Evolutionary conservation across 1,139 yeast species (phyloP), one percentile per base, ranked within the genome.

Genomic region (Suhomyces atakaporum): DNA sequence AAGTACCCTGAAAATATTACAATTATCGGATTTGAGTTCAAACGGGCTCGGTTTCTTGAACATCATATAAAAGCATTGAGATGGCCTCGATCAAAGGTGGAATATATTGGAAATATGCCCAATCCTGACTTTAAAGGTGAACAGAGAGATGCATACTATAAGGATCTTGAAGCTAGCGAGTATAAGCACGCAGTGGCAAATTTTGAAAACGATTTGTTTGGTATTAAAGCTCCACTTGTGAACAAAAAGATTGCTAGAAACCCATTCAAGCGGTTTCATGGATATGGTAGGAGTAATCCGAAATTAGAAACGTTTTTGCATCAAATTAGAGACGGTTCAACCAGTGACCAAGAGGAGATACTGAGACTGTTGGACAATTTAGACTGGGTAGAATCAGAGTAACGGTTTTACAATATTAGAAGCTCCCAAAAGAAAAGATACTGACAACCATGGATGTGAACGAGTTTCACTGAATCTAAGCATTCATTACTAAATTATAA

Each of bases 21-120:
- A 0, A 69, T 87, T 5, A 74, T 81, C 5, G 95, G 95, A 3
- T 84, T 84, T 54, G 88, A 79, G 34, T 87, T 87, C 59, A 87
- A 87, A 51, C 60, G 77, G 35, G 53, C 58, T 12, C 63, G 96
- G 35, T 86, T 85, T 50, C 38, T 74, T 9, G 51, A 72, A 0
- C 58, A 69, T 25, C 96, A 87, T 60, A 66, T 84, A 27, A 53
- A 58, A 18, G 81, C 82, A 0, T 50, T 82, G 33, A 53, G 54
- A 4, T 69, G 62, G 41, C 70, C 76, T 0, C 49, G 49, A 0
- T 33, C 35, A 1, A 33, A 38, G 7, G 66, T 75, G 2, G 49
- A 60, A 3, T 86, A 83, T 51, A 55, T 81, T 24, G 88, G 92
- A 0, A 69, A 78, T 39, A 73, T 77, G n/a, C 95, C 89, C 2